A percentile compares a stretch with the other conserved stretches of the same genome.
Evolutionary conservation across 257 asterid genomes (phyloP).

Genomic region (Nicotiana tomentosiformis): DNA sequence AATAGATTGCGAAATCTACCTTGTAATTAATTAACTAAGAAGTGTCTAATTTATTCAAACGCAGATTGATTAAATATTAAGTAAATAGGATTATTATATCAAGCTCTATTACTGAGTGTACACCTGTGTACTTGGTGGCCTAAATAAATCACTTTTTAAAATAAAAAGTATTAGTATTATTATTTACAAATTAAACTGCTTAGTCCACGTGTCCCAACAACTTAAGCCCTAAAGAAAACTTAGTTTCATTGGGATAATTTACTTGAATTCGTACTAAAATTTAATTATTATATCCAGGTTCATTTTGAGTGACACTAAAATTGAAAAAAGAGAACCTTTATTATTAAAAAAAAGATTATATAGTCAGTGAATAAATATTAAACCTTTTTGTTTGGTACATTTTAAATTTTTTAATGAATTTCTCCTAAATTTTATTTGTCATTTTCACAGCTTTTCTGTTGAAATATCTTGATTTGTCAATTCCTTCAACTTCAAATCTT

Average conservation of each 20-base stretch:
- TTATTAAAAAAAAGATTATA: background rate
- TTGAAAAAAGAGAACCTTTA: background rate
- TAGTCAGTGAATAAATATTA: background rate
- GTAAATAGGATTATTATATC: background rate
- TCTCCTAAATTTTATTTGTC: background rate
- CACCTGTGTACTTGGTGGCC: conserved; percentile 7
- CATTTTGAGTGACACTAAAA: background rate
- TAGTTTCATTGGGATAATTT: background rate
- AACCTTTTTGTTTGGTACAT: background rate
- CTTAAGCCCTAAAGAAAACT: background rate
- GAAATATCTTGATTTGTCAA: background rate
- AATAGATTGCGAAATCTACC: conserved; percentile 3
- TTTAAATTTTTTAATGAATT: background rate
- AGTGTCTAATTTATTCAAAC: background rate
- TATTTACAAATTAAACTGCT: too few relatives aligned
- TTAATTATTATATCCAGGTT: background rate
- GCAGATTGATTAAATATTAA: background rate
- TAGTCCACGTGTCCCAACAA: background rate
- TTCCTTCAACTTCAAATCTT: background rate
- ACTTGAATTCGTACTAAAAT: background rate
- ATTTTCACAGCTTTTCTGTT: background rate
- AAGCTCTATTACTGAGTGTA: background rate
- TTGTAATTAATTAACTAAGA: background rate
- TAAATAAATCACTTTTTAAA: background rate
- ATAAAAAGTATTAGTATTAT: background rate